These are phyloP conservation scores for Globisporangium takayamanum DNA, from an alignment of 352 stramenopile species.

Conservation along the genomic window DNA sequence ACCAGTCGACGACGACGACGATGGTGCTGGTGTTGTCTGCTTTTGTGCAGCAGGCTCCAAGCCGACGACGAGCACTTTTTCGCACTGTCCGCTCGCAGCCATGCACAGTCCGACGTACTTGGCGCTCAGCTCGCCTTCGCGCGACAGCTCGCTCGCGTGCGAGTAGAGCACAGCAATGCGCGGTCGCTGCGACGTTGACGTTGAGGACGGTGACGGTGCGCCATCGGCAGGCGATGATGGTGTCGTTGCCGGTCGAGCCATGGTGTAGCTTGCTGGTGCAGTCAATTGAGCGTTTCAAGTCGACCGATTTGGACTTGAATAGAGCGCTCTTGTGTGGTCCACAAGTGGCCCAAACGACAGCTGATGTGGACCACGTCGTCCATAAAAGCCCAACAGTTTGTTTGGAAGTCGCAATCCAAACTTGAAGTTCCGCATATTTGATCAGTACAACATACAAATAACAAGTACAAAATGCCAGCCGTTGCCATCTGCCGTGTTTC, in stretches of 20 bases:
- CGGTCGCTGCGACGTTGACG: slow-evolving; percentile 13
- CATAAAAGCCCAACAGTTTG: slow-evolving; percentile 3
- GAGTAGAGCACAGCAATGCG: slow-evolving; percentile 57
- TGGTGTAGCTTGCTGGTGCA: neutral
- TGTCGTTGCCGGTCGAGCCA: neutral
- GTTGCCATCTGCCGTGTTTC: too few relatives aligned
- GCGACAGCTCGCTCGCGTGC: slow-evolving; percentile 29
- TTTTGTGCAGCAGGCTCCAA: slow-evolving; percentile 5
- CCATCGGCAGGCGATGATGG: neutral
- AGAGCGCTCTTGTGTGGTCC: neutral
- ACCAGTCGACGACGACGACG: neutral
- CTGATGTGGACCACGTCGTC: neutral
- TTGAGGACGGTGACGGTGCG: neutral
- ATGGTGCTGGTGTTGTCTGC: neutral
- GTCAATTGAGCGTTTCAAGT: too few relatives aligned
- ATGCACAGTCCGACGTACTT: slow-evolving; percentile 57
- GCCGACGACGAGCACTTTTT: slow-evolving; percentile 38
- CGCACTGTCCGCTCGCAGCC: slow-evolving; percentile 37
- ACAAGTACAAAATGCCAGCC: neutral
- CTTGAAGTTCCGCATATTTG: slow-evolving; percentile 4
- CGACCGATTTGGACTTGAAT: neutral
- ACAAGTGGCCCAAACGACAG: neutral
- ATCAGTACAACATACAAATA: neutral
- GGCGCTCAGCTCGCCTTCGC: slow-evolving; percentile 54
- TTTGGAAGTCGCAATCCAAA: slow-evolving; percentile 4